Evolutionary conservation across 768 basidiomycete species (phyloP).

Genomic region (Mycena capillaripes): DNA sequence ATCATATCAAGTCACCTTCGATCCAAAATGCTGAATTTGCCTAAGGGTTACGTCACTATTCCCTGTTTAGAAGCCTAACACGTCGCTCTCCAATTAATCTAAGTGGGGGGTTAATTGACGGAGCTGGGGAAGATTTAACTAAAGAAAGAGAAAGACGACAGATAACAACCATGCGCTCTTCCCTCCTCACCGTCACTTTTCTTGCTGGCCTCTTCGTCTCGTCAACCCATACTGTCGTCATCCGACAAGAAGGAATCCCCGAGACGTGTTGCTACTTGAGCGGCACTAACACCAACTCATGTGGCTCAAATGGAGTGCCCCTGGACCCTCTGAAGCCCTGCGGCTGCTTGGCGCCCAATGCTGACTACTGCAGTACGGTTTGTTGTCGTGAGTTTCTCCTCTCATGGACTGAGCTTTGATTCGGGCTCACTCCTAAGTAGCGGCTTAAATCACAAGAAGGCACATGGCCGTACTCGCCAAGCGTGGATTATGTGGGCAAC

Average conservation of each 20-base stretch:
- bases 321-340: not conserved
- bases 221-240: not conserved
- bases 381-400: not conserved
- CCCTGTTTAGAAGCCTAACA: too few species aligned
- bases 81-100: too few species aligned
- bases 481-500: too few species aligned
- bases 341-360: not conserved
- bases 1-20: too few species aligned
- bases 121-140: too few species aligned
- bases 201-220: not conserved
- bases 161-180: not conserved
- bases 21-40: too few species aligned
- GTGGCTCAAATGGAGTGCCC: not conserved
- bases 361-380: not conserved
- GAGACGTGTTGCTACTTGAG: not conserved
- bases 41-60: too few species aligned
- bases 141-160: too few species aligned
- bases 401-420: not conserved
- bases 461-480: too few species aligned
- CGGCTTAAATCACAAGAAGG: not conserved
- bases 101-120: too few species aligned
- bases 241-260: not conserved
- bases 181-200: not conserved
- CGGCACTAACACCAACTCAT: not conserved
- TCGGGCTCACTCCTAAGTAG: not conserved